A percentile compares a stretch with the other conserved stretches of the same genome.
These are phyloP conservation scores for Phytophthora cactorum DNA, from an alignment of 352 stramenopile species.

Conservation along the genomic window DNA sequence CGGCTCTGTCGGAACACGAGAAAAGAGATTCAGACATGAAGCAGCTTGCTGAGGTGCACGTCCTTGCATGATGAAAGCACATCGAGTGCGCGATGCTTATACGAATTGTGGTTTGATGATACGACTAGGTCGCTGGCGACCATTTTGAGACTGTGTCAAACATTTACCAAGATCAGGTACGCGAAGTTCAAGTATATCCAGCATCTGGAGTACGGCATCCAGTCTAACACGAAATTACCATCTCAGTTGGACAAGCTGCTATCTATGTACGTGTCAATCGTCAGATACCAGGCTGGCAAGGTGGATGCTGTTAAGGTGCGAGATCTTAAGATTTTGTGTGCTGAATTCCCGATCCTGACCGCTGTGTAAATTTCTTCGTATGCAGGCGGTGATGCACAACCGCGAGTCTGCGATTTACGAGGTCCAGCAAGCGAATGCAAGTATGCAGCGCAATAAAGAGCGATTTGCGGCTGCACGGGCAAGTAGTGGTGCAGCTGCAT, in stretches of 20 bases:
- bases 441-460: constrained; percentile 91
- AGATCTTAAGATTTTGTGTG: neutral
- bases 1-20: constrained; percentile 75
- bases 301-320: constrained; percentile 87
- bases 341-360: constrained; percentile 2
- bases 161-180: constrained; percentile 87
- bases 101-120: constrained; percentile 8
- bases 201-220: neutral
- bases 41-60: constrained; percentile 62
- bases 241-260: constrained; percentile 80
- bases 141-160: constrained; percentile 89
- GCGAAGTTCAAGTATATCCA: neutral
- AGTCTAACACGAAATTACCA: constrained; percentile 10
- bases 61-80: neutral
- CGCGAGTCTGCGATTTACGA: constrained; percentile 86
- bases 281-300: constrained; percentile 86
- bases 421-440: constrained; percentile 89
- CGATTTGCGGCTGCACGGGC: constrained; percentile 83
- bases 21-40: constrained; percentile 82
- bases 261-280: constrained; percentile 87
- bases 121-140: constrained; percentile 63
- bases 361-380: constrained; percentile 4
- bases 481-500: constrained; percentile 84
- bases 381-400: constrained; percentile 86
- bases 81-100: neutral